Base-by-base conservation (phyloP, 441 rosid species). In the Bruguiera hainesii region DNA sequence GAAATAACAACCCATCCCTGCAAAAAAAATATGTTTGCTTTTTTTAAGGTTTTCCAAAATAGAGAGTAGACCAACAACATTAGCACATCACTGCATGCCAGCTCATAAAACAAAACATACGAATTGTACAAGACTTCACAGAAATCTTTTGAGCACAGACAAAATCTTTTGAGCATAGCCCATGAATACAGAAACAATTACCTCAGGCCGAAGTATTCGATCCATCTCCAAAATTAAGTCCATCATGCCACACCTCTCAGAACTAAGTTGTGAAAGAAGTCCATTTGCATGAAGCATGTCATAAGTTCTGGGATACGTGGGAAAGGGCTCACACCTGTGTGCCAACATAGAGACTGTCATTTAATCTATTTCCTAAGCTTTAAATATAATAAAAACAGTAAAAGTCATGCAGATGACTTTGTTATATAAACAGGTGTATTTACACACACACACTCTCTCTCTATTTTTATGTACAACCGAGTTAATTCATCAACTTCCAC, bases 201-300 rank as follows among this genome's bases (percentile, higher is more conserved):
- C 99, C 98, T 95, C 99, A 1, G 99, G 98, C 31, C 99, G 96
- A 67, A 90, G 81, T 70, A 95, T 89, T 70, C 99, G 81, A 71
- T 95, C 98, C 96, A 95, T 92, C 81, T 92, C 99, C 78, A 90
- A 71, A 72, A 95, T 76, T 52, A 92, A 67, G 74, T 92, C 93
- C 93, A 83, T 84, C 79, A 89, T 67, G 76, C 83, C 79, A 53
- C 99, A 95, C 70, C 81, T 82, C 69, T 82, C 87, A 6, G 89
- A 70, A 65, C 79, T 81, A 33, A 90, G 81, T 71, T 75, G 88
- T 30, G 99, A 83, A 66, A 95, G 89, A 53, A 95, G 91, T 60
- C 87, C 97, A 76, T 86, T 81, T 71, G 93, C 99, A 61, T 92
- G 96, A 77, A 95, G 96, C 93, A 95, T 72, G 74, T 95, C 99